phyloP scores from a whole-genome alignment of 23 red algal species.

The Gracilaria vermiculophylla region DNA sequence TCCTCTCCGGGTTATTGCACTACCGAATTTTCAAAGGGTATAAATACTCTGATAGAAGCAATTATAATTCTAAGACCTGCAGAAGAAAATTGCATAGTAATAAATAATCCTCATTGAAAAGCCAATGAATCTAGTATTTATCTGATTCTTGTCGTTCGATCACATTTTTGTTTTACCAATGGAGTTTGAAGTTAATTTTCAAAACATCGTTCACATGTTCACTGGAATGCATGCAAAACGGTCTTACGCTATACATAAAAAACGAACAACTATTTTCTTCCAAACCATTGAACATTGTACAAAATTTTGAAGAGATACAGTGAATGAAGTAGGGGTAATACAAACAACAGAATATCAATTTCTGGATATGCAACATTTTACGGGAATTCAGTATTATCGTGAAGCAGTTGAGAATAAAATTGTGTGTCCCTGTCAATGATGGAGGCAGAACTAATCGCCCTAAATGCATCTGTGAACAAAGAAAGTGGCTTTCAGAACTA shows the following conservation, averaged over 20 bases:
- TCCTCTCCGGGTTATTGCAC: too few species aligned
- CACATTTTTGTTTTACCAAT: neutral
- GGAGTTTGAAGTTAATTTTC: neutral
- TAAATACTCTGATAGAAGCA: neutral
- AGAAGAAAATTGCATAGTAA: neutral
- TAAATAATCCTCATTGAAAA: neutral
- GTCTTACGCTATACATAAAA: neutral
- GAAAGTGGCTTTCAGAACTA: neutral
- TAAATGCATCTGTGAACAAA: neutral
- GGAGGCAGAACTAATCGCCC: neutral
- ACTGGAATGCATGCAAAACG: constrained; percentile 35
- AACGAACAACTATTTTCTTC: neutral
- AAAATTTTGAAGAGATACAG: too few species aligned
- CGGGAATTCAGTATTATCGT: neutral
- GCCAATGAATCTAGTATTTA: neutral
- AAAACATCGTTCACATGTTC: neutral
- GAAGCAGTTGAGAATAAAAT: neutral
- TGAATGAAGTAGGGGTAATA: neutral
- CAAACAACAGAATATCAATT: neutral
- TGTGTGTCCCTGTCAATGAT: neutral
- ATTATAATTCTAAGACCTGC: neutral
- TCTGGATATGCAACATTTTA: neutral
- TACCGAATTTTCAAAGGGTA: constrained; percentile 2
- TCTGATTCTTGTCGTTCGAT: neutral
- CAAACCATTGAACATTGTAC: too few species aligned